phyloP scores from a whole-genome alignment of 345 rosid species.

The Carallia brachiata region DNA sequence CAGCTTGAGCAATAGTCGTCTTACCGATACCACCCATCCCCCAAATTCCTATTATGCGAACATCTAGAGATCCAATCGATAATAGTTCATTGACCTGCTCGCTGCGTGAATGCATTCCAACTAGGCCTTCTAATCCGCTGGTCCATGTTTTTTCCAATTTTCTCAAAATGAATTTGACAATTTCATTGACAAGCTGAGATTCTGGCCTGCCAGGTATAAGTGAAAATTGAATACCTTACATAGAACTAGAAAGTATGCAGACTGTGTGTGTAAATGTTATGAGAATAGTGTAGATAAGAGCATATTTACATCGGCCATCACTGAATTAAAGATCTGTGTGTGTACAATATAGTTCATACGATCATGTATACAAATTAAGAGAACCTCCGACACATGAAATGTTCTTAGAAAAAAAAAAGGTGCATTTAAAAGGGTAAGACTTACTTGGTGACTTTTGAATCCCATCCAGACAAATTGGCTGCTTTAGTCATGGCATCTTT shows the following conservation, averaged over 20 bases:
- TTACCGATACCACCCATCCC: conserved; percentile 4
- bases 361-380: too few relatives aligned
- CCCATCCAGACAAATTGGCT: background rate
- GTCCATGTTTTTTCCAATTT: background rate
- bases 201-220: background rate
- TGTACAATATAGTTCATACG: too few relatives aligned
- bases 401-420: too few relatives aligned
- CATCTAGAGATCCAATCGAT: background rate
- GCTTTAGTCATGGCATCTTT: background rate
- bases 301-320: too few relatives aligned
- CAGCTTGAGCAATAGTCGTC: background rate
- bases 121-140: background rate
- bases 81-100: background rate
- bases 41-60: background rate
- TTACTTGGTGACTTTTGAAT: background rate
- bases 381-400: too few relatives aligned
- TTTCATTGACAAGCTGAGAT: background rate
- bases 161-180: background rate
- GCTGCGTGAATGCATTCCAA: background rate
- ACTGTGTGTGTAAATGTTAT: too few relatives aligned
- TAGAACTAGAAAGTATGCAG: too few relatives aligned
- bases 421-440: too few relatives aligned
- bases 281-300: too few relatives aligned
- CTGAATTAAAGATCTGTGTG: too few relatives aligned
- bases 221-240: too few relatives aligned